These are phyloP conservation scores for Mycena rosella DNA, from an alignment of 768 basidiomycete genomes.

Conservation along the genomic window DNA sequence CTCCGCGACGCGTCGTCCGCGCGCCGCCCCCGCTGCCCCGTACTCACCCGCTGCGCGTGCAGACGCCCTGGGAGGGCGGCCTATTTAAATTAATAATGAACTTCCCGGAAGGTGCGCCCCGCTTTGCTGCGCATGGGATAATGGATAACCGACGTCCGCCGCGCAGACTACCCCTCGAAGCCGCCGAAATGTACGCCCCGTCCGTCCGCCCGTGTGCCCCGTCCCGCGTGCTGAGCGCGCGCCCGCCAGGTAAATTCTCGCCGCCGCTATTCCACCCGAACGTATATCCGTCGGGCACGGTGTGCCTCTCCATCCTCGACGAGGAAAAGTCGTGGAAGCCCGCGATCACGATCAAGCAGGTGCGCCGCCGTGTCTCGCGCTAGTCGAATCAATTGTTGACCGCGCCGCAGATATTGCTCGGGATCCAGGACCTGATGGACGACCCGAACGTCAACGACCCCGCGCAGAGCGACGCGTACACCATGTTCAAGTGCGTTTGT, in stretches of 20 bases:
- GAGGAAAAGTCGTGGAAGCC: slow-evolving; percentile 99
- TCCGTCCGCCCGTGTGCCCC: background rate
- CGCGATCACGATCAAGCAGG: slow-evolving; percentile 99
- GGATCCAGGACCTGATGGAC: slow-evolving; percentile 95
- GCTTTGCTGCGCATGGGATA: slow-evolving; percentile 5
- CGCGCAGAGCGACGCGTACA: slow-evolving; percentile 98
- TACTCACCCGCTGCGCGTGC: slow-evolving; percentile 33
- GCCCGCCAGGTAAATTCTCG: slow-evolving; percentile 90
- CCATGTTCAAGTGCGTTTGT: slow-evolving; percentile 96
- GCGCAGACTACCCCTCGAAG: slow-evolving; percentile 91
- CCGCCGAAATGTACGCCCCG: slow-evolving; percentile 83
- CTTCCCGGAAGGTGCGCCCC: slow-evolving; percentile 89
- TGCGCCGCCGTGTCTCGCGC: slow-evolving; percentile 44
- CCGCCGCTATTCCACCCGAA: slow-evolving; percentile 98
- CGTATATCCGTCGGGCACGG: slow-evolving; percentile 98
- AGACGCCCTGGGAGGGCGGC: slow-evolving; percentile 99
- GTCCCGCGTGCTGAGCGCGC: background rate
- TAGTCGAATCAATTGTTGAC: slow-evolving; percentile 14
- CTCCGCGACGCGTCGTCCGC: slow-evolving; percentile 31
- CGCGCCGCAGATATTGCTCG: slow-evolving; percentile 83
- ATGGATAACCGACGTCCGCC: background rate
- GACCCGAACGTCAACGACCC: slow-evolving; percentile 98
- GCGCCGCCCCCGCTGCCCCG: slow-evolving; percentile 26
- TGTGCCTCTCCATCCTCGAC: slow-evolving; percentile 96
- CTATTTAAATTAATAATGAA: slow-evolving; percentile 93